Conservation (phyloP, 768 basidiomycete species). For the Rhodotorula paludigena region DNA sequence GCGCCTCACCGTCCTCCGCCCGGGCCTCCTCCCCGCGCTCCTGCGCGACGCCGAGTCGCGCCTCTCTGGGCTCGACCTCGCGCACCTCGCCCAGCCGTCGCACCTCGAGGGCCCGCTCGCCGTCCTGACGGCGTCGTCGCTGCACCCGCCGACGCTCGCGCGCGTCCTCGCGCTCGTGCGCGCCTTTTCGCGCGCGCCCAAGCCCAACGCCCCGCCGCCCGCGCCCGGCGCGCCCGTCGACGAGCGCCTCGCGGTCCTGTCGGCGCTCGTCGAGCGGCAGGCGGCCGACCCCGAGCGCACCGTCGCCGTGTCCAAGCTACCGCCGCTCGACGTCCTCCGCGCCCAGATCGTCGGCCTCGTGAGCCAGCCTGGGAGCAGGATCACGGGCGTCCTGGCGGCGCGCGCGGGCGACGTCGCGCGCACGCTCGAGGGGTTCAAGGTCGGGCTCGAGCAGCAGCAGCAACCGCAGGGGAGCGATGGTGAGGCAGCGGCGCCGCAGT, state of each 20-base stretch:
- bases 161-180: conserved; percentile 64
- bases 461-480: background rate
- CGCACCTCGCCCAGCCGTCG: conserved; percentile 54
- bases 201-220: conserved; percentile 11
- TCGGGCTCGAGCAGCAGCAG: conserved; percentile 57
- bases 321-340: conserved; percentile 68
- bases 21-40: conserved; percentile 73
- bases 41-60: conserved; percentile 44
- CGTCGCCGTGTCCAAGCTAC: conserved; percentile 62
- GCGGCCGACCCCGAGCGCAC: conserved; percentile 60
- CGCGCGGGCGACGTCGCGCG: conserved; percentile 55
- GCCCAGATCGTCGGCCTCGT: conserved; percentile 81
- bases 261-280: conserved; percentile 73
- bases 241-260: conserved; percentile 59
- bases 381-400: conserved; percentile 61
- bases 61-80: conserved; percentile 56
- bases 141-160: conserved; percentile 68
- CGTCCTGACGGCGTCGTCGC: conserved; percentile 60
- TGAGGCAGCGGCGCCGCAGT: background rate
- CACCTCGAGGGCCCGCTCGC: conserved; percentile 63
- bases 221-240: conserved; percentile 48
- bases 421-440: conserved; percentile 69
- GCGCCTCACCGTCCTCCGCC: conserved; percentile 65
- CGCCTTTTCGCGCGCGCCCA: conserved; percentile 46
- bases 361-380: conserved; percentile 65